Evolutionary conservation across 805 yeast species (phyloP).

Genomic region (Candida insectorum): DNA sequence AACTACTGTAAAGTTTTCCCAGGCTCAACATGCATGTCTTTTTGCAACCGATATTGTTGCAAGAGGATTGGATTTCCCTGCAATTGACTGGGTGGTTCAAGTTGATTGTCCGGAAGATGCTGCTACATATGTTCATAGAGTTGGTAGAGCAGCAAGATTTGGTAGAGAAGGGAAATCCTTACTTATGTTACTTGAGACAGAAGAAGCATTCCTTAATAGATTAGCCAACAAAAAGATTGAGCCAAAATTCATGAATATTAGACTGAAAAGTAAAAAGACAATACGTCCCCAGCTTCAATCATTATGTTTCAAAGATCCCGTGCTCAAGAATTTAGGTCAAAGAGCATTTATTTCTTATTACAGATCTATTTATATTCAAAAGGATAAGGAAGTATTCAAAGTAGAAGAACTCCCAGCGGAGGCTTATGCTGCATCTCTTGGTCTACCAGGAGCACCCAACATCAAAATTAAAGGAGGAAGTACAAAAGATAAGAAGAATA

Average conservation of each 20-base stretch:
- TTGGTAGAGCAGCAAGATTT: constrained; percentile 85
- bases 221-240: constrained; percentile 63
- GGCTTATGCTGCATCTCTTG: constrained; percentile 80
- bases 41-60: constrained; percentile 92
- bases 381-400: constrained; percentile 82
- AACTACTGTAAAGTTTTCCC: constrained; percentile 71
- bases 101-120: constrained; percentile 89
- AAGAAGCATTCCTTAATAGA: constrained; percentile 68
- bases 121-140: constrained; percentile 87
- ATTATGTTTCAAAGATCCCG: constrained; percentile 86
- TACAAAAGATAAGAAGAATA: constrained; percentile 77
- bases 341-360: constrained; percentile 92
- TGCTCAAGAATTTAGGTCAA: constrained; percentile 89
- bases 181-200: constrained; percentile 78
- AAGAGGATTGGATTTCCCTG: constrained; percentile 88
- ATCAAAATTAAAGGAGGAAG: constrained; percentile 61
- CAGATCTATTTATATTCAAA: constrained; percentile 79
- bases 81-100: constrained; percentile 93
- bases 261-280: constrained; percentile 66
- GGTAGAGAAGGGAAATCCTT: constrained; percentile 82
- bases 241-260: constrained; percentile 68
- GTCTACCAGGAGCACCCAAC: constrained; percentile 95
- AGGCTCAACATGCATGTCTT: constrained; percentile 75
- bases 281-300: constrained; percentile 85
- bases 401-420: constrained; percentile 76